Conservation (phyloP, 1,284 basidiomycete species). For the Ustilago nuda region DNA sequence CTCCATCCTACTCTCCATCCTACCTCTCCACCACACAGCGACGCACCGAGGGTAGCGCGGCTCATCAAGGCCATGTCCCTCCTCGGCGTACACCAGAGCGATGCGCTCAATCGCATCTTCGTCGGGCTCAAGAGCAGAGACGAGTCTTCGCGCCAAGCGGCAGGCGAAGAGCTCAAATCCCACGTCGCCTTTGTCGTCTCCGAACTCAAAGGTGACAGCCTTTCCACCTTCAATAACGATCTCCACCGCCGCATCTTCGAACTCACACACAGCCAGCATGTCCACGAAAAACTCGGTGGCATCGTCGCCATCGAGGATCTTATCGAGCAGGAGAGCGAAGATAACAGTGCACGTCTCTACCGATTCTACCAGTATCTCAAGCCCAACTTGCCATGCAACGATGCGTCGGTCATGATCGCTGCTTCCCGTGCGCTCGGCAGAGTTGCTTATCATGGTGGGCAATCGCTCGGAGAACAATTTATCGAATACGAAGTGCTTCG, state of each 20-base stretch:
- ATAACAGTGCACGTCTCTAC: slow-evolving; percentile 77
- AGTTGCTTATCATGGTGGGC: slow-evolving; percentile 82
- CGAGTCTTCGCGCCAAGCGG: slow-evolving; percentile 49
- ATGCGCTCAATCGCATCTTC: slow-evolving; percentile 64
- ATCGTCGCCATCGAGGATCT: slow-evolving; percentile 78
- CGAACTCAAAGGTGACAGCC: slow-evolving; percentile 64
- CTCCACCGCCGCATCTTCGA: slow-evolving; percentile 82
- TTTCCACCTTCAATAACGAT: slow-evolving; percentile 69
- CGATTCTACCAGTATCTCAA: slow-evolving; percentile 93
- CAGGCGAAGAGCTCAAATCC: slow-evolving; percentile 62
- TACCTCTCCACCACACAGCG: background rate
- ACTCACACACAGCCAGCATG: slow-evolving; percentile 82
- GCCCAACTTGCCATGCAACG: slow-evolving; percentile 82
- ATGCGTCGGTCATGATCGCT: slow-evolving; percentile 87
- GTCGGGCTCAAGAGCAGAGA: slow-evolving; percentile 61
- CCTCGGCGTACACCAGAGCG: slow-evolving; percentile 51
- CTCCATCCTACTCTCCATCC: background rate
- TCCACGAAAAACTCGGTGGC: slow-evolving; percentile 81
- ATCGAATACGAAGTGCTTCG: slow-evolving; percentile 86
- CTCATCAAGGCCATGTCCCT: slow-evolving; percentile 27
- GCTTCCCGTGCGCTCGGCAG: slow-evolving; percentile 86
- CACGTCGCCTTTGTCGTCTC: slow-evolving; percentile 58
- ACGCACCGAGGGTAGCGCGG: background rate
- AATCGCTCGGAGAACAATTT: slow-evolving; percentile 84
- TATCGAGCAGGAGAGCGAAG: slow-evolving; percentile 51